Base-by-base conservation (phyloP, 495 filamentous ascomycete genomes). In the Acidomyces sp. region DNA sequence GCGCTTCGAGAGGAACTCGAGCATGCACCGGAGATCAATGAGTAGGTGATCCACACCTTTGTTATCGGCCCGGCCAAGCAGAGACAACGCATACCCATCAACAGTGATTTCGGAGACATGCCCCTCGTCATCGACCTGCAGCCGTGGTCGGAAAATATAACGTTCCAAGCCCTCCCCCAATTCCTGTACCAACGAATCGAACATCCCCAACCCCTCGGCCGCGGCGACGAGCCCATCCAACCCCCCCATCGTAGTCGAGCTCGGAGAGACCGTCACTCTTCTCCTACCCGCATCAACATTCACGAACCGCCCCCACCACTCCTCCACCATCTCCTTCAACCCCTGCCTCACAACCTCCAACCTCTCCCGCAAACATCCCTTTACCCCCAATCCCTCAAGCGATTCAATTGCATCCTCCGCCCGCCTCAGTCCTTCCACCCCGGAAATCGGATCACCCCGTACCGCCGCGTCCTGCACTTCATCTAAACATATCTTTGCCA, bases 1-100 rank as follows among this genome's bases (percentile, higher is more conserved):
- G 29, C 64, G 63, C 16, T 70, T 61, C 30, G 69, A 66, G 2
- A 94, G 58, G 52, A 81, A 90, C 2, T 62, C 62, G 18, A 88
- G 66, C 4, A 85, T 67, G 5, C 57, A 52, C 23, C 66, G 64
- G 1, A 92, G 58, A 52, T 85, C 77, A 7, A 31, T 26, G 26
- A 54, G 41, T 1, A 52, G 33, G 1, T 44, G 39, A 6, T 45
- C 52, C 12, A 40, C 33, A 17, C 32, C 52, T 37, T 43, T 62
- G 27, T 67, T 63, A 51, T 62, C 63, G 39, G 46, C 40, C 19
- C 38, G 30, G n/a, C 37, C 45, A 34, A 10, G 34, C 23, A 34
- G 51, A 23, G 36, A 51, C 20, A 65, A 52, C 19, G 34, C 34
- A 19, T 57, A 51, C 6, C 45, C 47, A 4, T 55, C 49, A 13